Evolutionary conservation across 805 yeast genomes (phyloP).

Genomic region (Metschnikowia hibisci): DNA sequence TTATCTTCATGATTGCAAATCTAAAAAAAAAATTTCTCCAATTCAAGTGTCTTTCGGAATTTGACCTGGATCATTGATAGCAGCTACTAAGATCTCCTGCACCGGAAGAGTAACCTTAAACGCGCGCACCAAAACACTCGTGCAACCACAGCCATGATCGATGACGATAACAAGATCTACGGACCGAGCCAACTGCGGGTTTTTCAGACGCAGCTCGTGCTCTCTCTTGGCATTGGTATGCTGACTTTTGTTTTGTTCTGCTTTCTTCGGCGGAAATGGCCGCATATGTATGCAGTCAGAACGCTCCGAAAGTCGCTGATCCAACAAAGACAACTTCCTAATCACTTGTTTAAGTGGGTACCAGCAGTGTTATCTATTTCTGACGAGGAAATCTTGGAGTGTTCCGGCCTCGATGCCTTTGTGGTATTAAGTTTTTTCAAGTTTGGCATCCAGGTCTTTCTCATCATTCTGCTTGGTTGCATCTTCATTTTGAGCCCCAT

Average conservation of each 20-base stretch:
- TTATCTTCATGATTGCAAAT: too few species aligned
- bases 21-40: too few species aligned
- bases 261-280: conserved; percentile 49
- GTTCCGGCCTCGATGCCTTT: conserved; percentile 27
- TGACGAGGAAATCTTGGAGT: conserved; percentile 23
- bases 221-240: conserved; percentile 47
- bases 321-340: conserved; percentile 39
- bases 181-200: conserved; percentile 51
- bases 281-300: conserved; percentile 54
- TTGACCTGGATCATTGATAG: too few species aligned
- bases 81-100: background rate
- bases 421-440: conserved; percentile 40
- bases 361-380: conserved; percentile 22
- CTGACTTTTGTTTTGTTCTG: conserved; percentile 48
- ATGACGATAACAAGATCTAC: conserved; percentile 28
- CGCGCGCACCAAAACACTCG: background rate
- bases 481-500: conserved; percentile 35
- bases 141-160: conserved; percentile 4
- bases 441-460: conserved; percentile 24
- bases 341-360: conserved; percentile 25
- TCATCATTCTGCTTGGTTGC: conserved; percentile 21
- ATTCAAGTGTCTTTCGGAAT: too few species aligned
- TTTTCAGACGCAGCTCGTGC: conserved; percentile 50
- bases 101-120: background rate
- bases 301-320: conserved; percentile 43